Evolutionary conservation across 768 basidiomycete species (phyloP), one percentile per base, ranked within the genome.

Genomic region (Mycena capillaripes): DNA sequence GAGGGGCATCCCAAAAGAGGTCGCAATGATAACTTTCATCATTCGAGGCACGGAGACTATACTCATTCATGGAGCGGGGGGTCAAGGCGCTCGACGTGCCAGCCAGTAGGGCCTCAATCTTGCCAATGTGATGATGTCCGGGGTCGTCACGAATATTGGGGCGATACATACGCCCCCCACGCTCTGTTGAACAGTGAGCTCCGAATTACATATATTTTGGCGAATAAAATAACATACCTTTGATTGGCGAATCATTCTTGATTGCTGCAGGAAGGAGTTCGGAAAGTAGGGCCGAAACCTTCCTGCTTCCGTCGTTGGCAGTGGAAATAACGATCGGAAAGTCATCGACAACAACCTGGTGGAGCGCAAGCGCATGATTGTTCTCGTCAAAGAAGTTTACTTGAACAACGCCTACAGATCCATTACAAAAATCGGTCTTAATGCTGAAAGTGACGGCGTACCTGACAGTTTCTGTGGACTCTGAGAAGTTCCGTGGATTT

Each of bases 101-200:
- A 4, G 2, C 56, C 30, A 57, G 21, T 2, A 57, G 56, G 8
- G 50, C 52, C 3, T 64, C 63, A 21, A 64, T 53, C 16, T 23
- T 25, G 6, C 63, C 38, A 25, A 64, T 6, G 27, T 64, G 63
- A 23, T 53, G 63, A 29, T 64, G 63, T 2, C 17, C 25, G 11
- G 63, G 23, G 11, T 53, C 63, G 14, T 34, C 34, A 16, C 64
- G 53, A 1, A 66, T 66, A 25, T 66, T 66, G 27, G 64, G 64
- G 52, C 53, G 64, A 25, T 66, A 66, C 16, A 66, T 10, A 34
- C 63, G 63, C 1, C 63, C 63, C 0, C 50, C 25, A 25, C 63
- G 63, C n/a, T 52, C 63, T 64, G n/a, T 9, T 12, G 36, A 38
- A 12, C 36, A 38, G 36, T 38, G 36, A 4, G 2, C 11, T n/a